Base-by-base conservation (phyloP, 2,329 filamentous ascomycete genomes). In the Fusarium sp. region DNA sequence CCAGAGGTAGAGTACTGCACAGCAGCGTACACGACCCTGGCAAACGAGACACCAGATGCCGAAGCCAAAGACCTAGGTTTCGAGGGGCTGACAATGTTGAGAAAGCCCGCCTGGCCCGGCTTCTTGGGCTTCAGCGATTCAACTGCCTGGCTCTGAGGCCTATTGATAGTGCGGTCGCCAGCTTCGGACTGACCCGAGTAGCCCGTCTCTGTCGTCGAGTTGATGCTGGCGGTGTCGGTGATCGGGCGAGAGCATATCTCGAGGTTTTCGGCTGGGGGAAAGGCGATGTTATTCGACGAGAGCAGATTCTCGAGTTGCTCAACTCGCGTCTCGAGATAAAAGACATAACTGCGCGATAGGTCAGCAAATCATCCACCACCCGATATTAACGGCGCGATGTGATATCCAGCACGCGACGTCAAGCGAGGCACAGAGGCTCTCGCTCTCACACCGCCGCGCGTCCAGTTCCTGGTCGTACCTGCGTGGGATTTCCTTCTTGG, bases 401-500 rank as follows among this genome's bases (percentile, higher is more conserved):
- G 60, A 48, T 52, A 22, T 35, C 20, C 27, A 64, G 64, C 57
- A 43, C 27, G 66, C 60, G 29, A 52, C 62, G 35, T 29, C 39
- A 39, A 54, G 9, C 9, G 45, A 52, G 37, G 39, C 50, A 45
- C 24, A 56, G 13, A 29, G n/a, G 52, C 20, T 13, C 43, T 39
- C n/a, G 48, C 18, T 13, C 35, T 29, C n/a, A 13, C 59, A 57
- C 58, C 39, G 33, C 65, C 37, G 71, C 76, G 72, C 70, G 56
- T 56, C 22, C 45, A 58, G 39, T 33, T 56, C 33, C 48, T 31
- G 13, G 69, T 93, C 93, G 85, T 92, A 98, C 86, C 92, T 95
- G 83, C 95, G 90, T 59, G 96, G 96, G 68, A 98, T 98, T 84
- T 98, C 95, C 80, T 94, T 92, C 87, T 98, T 98, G 27, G 95